Evolutionary conservation across 345 rosid genomes (phyloP), one percentile per base, ranked within the genome.

Genomic region (Gossypium ekmanianum): DNA sequence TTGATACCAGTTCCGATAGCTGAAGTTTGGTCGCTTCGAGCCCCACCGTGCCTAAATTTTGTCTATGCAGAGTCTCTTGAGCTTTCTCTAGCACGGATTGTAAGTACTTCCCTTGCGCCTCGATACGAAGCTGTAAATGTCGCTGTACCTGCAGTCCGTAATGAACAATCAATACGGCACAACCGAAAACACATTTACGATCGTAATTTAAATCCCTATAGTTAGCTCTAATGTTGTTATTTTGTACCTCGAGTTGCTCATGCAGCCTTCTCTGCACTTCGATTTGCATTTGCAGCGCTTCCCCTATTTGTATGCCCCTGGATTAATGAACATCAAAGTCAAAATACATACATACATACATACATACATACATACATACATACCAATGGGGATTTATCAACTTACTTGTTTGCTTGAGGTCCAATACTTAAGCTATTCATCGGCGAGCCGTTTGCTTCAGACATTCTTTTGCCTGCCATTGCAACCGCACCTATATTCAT

Each of bases 81-180:
- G 98, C 98, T 80, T 92, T 92, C 85, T 94, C 98, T 70, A 92
- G 84, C 71, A 94, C 94, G 14, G 98, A 79, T 61, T 94, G 97
- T 26, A 94, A 79, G 83, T 92, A 94, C 73, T 92, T 94, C 65
- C 97, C 98, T 83, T 94, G 98, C 52, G 98, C 97, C 82, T 94
- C 98, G 41, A 92, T 92, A 9, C 88, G 89, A 72, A 94, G 92
- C 85, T 92, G 98, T 75, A 94, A 84, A 78, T 88, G 93, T 72
- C 94, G 84, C 79, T 94, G 98, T 59, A 92, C 98, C 98, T 94
- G 94, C 18, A 34, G 41, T 34, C n/a, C 55, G n/a, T 4, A 51
- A 51, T 12, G 18, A 51, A 51, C 8, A 3, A 51, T 51, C 55
- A 14, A 34, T 34, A 34, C 41, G 7, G 41, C 1, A 34, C 7